Evolutionary conservation across 805 yeast species (phyloP), one percentile per base, ranked within the genome.

Genomic region (Cyberlindnera saturnus): DNA sequence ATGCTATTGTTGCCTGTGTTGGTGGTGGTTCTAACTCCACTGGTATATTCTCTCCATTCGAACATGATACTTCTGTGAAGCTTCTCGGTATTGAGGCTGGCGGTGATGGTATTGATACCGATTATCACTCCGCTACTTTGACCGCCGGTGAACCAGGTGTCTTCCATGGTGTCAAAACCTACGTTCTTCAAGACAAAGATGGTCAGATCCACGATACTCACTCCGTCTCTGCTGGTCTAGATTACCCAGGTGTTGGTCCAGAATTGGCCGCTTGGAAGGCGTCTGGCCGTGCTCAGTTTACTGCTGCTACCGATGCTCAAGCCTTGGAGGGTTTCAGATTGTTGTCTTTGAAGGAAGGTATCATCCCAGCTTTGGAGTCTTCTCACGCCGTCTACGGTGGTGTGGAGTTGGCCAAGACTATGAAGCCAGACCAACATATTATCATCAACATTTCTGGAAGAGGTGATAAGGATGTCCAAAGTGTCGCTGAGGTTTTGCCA

Each of bases 211-310:
- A 85, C 53, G 99, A 93, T 61, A 93, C 99, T 10, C 98, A 93
- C 64, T 91, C 98, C 18, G 95, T 93, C 32, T 87, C 96, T 50
- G 99, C 99, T 33, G 99, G 99, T 53, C 75, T 93, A 58, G 99
- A 93, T 67, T 93, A 93, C 64, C 99, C 99, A 20, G 99, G 97
- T 67, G 99, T 93, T 38, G 99, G 99, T 36, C 99, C 99, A 29
- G 98, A 93, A 68, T 74, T 93, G 54, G 95, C 98, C 2, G 79
- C 75, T 62, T 93, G 98, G 98, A 91, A 91, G 66, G 82, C 83
- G 42, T 82, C 84, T 48, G 97, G 97, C 23, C 81, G 99, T 60
- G 99, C 95, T 8, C 72, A 83, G 44, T 93, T 91, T 60, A 66
- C 82, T 38, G 95, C 96, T 37, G 97, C 95, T 43, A 86, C 96